Base-by-base conservation (phyloP, 2,329 filamentous ascomycete genomes). In the Verticillium klebahnii region DNA sequence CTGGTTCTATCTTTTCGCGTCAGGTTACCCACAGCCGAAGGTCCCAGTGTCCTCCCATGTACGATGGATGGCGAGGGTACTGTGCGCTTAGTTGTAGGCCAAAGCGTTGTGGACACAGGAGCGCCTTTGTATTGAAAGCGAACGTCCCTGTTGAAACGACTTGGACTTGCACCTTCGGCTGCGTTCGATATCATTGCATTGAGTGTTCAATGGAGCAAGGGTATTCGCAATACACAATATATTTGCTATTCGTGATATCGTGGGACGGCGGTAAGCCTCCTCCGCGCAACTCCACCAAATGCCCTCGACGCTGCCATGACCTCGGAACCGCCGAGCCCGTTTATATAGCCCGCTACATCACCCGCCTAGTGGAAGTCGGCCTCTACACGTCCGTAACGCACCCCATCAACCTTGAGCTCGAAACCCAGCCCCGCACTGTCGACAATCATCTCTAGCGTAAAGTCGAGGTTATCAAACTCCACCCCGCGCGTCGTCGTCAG, bases 381-480 rank as follows among this genome's bases (percentile, higher is more conserved):
- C 70, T 91, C 87, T 1, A 93, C 91, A 63, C 87, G 81, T 9
- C 90, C 91, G 74, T 93, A 93, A 65, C 89, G 80, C 17, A 91
- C 86, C 0, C 89, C 90, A 70, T 93, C 90, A 14, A 93, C 90
- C 75, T 90, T 90, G 60, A 93, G 75, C 75, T 93, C 90, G 73
- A 93, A 93, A 2, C 89, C 85, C 62, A 93, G 69, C 1, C 89
- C 89, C 0, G 90, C 90, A 68, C 88, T 91, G 70, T 92, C 88
- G 54, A 93, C 90, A 67, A 89, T 88, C 89, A 94, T 92, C 77
- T 93, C 90, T 6, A 93, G 83, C 12, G 89, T 91, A 64, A 93
- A 93, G 70, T 93, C 89, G 34, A 94, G 77, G 66, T 92, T 93
- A 68, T 92, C 89, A 74, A 93, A 94, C 74, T 92, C 90, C 5